Evolutionary conservation across 306 rosid species (phyloP), one percentile per base, ranked within the genome.

Genomic region (Senna tora): DNA sequence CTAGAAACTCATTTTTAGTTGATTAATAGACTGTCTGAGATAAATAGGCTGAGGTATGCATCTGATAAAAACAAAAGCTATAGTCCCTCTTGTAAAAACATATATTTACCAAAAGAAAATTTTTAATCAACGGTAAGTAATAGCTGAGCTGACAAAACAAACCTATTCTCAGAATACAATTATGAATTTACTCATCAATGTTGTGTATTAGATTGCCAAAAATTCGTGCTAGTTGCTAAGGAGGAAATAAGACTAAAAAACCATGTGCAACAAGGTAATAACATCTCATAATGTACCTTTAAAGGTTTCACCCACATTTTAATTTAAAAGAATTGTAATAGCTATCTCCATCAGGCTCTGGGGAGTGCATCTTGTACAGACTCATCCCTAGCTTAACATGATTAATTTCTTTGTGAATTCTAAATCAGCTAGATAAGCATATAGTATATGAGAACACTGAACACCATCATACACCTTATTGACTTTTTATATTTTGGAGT

Each of bases 71-170:
- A 11, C 6, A 22, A 47, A 17, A 32, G 17, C 39, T 65, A 28
- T 39, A 58, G 34, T 32, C 33, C 34, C 38, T 30, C 53, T 32
- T 32, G 33, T 12, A 1, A 38, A 52, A 65, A 50, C 4, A 28
- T 42, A 75, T 32, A 51, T 21, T 65, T 75, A 47, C 53, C 52
- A 33, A 32, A 67, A 43, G 45, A 33, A 54, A 53, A 45, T 16
- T 66, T n/a, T 21, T 13, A 38, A 17, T 25, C 66, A 49, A 63
- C 6, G 50, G 15, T 47, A 52, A 34, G 51, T 62, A 25, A 43
- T 69, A 63, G 75, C 50, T 62, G 17, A 63, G 75, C 50, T 62
- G 17, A 16, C 17, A 36, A 77, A 64, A 32, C 54, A 71, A 63
- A 64, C 51, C 54, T 55, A 46, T 63, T 42, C 38, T 4, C 20